Base-by-base conservation (phyloP, 805 yeast genomes). In the Candida pini region DNA sequence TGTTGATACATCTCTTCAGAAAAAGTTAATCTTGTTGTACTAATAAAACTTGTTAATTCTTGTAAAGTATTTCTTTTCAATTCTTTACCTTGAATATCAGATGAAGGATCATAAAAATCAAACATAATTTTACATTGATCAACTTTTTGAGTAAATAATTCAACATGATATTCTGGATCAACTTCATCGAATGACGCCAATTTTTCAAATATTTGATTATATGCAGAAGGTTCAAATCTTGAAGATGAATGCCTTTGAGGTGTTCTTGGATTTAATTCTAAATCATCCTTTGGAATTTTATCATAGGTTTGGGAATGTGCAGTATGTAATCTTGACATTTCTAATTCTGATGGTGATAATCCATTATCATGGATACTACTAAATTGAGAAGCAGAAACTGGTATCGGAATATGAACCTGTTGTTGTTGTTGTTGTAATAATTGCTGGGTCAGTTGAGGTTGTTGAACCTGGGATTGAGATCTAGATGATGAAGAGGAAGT, bases 71-170 rank as follows among this genome's bases (percentile, higher is more conserved):
- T 68, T 40, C 95, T 69, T 62, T 92, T 92, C 53, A 88, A 73
- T 53, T 92, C 97, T 59, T 92, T 92, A 30, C 97, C 96, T 51
- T 82, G 78, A 34, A 88, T 76, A 60, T 92, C 97, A 38, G 80
- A 79, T 10, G 95, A 81, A 6, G 97, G 95, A 60, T 92, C 97
- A 51, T 76, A 76, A 56, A 92, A 92, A 64, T 92, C 96, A 66
- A 90, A 92, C 66, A 92, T 77, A 18, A 88, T 80, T 57, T 86
- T 87, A 67, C 97, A 90, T 62, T 92, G 98, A 51, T 88, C 95
- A 33, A 90, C 79, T 54, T 92, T 92, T 49, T 82, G 82, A 35
- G 88, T 64, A 52, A 92, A 92, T 41, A 92, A 69, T 18, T 78
- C 81, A 33, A 80, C 75, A 53, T 86, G 90, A 43, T 78, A 86